A percentile compares a stretch with the other conserved stretches of the same genome.
phyloP scores from a whole-genome alignment of 495 filamentous ascomycete genomes.

The Podospora pseudoanserina region DNA sequence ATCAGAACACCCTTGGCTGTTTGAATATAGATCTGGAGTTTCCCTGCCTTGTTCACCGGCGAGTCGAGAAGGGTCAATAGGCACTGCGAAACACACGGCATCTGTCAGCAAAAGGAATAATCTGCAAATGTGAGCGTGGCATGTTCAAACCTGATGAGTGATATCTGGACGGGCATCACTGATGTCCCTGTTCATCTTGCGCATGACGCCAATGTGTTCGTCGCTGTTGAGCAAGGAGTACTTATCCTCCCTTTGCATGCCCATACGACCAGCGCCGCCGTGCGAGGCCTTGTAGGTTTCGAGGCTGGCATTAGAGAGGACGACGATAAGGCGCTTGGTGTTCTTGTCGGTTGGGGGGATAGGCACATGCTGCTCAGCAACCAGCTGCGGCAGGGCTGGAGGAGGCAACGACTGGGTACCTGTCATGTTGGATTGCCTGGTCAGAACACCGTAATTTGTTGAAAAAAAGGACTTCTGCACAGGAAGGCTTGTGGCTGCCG shows the following conservation, averaged over 20 bases:
- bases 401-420: constrained; percentile 91
- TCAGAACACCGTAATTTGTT: constrained; percentile 20
- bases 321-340: constrained; percentile 85
- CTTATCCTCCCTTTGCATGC: constrained; percentile 77
- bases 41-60: constrained; percentile 96
- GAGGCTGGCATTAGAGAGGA: constrained; percentile 93
- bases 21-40: constrained; percentile 96
- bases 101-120: constrained; percentile 21
- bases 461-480: background rate
- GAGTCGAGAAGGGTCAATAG: constrained; percentile 96
- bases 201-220: constrained; percentile 97
- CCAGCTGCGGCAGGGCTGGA: constrained; percentile 80
- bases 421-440: constrained; percentile 28
- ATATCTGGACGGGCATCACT: constrained; percentile 97
- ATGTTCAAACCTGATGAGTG: constrained; percentile 80
- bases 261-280: constrained; percentile 58
- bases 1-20: constrained; percentile 95
- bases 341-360: constrained; percentile 84
- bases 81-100: constrained; percentile 57
- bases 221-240: constrained; percentile 96
- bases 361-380: constrained; percentile 85
- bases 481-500: background rate
- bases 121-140: constrained; percentile 9
- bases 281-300: constrained; percentile 91
- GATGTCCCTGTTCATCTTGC: constrained; percentile 98